A percentile compares a stretch with the other conserved stretches of the same genome.
These are phyloP conservation scores for Mycena polygramma DNA, from an alignment of 768 basidiomycete species.

Conservation along the genomic window DNA sequence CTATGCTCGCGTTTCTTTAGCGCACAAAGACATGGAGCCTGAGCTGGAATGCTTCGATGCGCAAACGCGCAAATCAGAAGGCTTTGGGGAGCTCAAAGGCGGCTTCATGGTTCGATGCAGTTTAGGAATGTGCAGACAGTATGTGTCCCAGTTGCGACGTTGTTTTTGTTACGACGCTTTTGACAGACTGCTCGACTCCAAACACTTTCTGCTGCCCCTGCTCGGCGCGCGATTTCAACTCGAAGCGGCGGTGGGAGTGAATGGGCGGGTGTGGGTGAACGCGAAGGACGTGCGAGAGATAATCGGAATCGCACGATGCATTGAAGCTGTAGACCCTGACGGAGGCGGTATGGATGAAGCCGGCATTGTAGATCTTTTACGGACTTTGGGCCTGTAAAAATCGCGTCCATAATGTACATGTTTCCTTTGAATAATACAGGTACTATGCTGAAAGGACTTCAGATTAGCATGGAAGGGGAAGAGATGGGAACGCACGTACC, in stretches of 20 bases:
- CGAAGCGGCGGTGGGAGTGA: conserved; percentile 90
- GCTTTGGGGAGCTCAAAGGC: conserved; percentile 93
- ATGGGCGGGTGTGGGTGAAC: conserved; percentile 93
- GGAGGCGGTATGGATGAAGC: conserved; percentile 71
- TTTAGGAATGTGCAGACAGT: conserved; percentile 89
- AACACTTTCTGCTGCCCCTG: conserved; percentile 84
- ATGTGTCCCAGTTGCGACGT: conserved; percentile 46
- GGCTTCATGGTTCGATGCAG: conserved; percentile 89
- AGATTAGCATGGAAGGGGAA: not conserved
- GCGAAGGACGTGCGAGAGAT: conserved; percentile 80
- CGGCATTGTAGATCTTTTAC: conserved; percentile 66
- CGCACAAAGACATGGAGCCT: conserved; percentile 98
- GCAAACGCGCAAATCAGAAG: conserved; percentile 91
- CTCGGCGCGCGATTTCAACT: conserved; percentile 88
- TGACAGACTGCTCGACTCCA: conserved; percentile 76
- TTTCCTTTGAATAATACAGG: conserved; percentile 31
- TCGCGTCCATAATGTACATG: conserved; percentile 25
- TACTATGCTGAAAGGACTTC: conserved; percentile 8
- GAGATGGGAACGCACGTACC: conserved; percentile 22
- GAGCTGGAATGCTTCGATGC: conserved; percentile 98
- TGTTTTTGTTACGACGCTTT: conserved; percentile 9
- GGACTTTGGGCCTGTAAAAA: conserved; percentile 54
- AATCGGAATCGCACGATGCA: conserved; percentile 82
- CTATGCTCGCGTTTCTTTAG: conserved; percentile 92
- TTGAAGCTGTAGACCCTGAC: conserved; percentile 86